Base-by-base conservation (phyloP, 2,329 filamentous ascomycete genomes). In the Diaporthe capsici region DNA sequence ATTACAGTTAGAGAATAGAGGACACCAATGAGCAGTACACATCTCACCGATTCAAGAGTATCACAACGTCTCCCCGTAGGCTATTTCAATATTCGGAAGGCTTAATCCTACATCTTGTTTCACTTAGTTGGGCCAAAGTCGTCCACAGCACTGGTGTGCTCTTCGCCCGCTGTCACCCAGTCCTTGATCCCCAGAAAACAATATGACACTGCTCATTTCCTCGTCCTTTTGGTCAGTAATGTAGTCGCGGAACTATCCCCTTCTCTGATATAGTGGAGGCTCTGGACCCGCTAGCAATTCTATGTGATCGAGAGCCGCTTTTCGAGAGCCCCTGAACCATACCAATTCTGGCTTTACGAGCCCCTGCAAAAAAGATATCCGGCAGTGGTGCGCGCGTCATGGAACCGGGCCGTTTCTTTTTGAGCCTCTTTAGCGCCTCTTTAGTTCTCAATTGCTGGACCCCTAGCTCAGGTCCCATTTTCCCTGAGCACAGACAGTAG, bases 401-500 rank as follows among this genome's bases (percentile, higher is more conserved):
- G 58, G 58, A 61, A n/a, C 58, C 39, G 15, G 37, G 25, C 37
- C 37, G n/a, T 61, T 61, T 61, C n/a, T 42, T 42, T 42, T 28
- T 28, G 58, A 28, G 37, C 37, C 37, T 61, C n/a, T 44, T 61
- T 42, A 61, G 58, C 58, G 58, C 39, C 22, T n/a, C 15, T 20
- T 42, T n/a, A 25, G 58, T 61, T 13, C 37, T 42, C 58, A 7
- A 42, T 17, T 15, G 37, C 12, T 17, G 58, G 13, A 61, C 58
- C 58, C 22, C 37, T 28, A 20, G n/a, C n/a, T 20, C 13, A 15
- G 58, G 37, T 44, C 34, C 25, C 7, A 37, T 2, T 61, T 44
- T 2, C 58, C 37, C 31, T 60, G 58, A 61, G 58, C 58, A 61
- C 58, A 61, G 58, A 61, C 58, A 42, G 37, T 44, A 61, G 28